phyloP scores from a whole-genome alignment of 148 eudicot species.

The Polygonum maritimum region DNA sequence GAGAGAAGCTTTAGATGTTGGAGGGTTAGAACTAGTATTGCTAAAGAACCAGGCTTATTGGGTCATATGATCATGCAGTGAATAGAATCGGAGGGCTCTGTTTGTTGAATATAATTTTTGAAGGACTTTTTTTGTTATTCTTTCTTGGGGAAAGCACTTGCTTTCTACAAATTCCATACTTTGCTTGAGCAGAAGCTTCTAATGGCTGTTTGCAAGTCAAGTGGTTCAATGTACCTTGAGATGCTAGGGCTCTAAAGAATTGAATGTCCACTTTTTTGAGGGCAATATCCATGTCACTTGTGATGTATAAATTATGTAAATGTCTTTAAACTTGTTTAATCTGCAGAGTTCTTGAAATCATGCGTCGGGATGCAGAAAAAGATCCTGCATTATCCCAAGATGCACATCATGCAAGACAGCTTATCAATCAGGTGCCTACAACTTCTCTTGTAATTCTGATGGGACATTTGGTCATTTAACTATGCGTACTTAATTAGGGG shows the following conservation, averaged over 20 bases:
- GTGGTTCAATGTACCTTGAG: neutral
- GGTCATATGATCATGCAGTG: neutral
- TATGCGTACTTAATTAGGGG: neutral
- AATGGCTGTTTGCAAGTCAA: neutral
- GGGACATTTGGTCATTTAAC: neutral
- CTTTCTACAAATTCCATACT: neutral
- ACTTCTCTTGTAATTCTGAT: neutral
- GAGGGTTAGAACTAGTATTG: neutral
- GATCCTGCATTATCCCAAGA: slow-evolving; percentile 67
- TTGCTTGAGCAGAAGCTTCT: neutral
- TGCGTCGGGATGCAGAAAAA: slow-evolving; percentile 62
- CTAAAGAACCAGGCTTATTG: neutral
- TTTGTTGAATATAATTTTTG: neutral
- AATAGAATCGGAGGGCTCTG: neutral
- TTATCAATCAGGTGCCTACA: slow-evolving; percentile 57
- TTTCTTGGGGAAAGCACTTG: neutral
- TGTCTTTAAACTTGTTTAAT: neutral
- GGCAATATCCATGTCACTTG: neutral
- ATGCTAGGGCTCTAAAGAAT: neutral
- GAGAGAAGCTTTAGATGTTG: neutral
- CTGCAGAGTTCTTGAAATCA: slow-evolving; percentile 81
- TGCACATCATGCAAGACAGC: slow-evolving; percentile 50
- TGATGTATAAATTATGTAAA: neutral
- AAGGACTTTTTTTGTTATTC: neutral
- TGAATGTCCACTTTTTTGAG: neutral